Conservation (phyloP, 768 basidiomycete species). For the Russula foetens region DNA sequence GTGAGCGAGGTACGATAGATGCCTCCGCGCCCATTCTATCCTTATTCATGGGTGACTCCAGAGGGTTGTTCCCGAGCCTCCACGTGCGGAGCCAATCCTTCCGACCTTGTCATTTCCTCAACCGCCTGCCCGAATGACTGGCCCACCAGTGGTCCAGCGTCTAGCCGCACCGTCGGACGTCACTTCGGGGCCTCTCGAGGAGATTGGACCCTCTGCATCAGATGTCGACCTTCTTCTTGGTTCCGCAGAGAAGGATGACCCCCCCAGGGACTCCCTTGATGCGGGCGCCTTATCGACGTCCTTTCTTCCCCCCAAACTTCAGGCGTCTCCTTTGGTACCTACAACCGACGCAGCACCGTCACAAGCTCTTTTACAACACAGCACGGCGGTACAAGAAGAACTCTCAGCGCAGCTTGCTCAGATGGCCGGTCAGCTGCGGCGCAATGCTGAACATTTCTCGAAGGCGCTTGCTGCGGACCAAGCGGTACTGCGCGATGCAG, state of each 20-base stretch:
- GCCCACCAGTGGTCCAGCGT: not conserved
- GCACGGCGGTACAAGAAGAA: conserved; percentile 53
- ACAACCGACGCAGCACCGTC: not conserved
- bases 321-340: not conserved
- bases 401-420: conserved; percentile 64
- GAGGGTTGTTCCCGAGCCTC: conserved; percentile 35
- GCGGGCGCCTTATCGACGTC: not conserved
- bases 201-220: not conserved
- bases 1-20: conserved; percentile 41
- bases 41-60: conserved; percentile 19
- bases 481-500: conserved; percentile 54
- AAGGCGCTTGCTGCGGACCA: conserved; percentile 67
- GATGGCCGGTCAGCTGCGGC: conserved; percentile 85
- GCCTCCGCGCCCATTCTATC: not conserved
- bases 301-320: not conserved
- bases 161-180: conserved; percentile 9
- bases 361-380: not conserved
- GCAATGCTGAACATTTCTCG: conserved; percentile 76
- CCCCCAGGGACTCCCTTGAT: not conserved
- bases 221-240: conserved; percentile 8
- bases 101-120: conserved; percentile 43
- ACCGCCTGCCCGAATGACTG: conserved; percentile 5
- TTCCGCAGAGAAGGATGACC: not conserved
- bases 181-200: not conserved
- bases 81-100: conserved; percentile 42